These are phyloP conservation scores for Monosporascus sp. DNA, from an alignment of 2,329 filamentous ascomycete genomes.

Conservation along the genomic window DNA sequence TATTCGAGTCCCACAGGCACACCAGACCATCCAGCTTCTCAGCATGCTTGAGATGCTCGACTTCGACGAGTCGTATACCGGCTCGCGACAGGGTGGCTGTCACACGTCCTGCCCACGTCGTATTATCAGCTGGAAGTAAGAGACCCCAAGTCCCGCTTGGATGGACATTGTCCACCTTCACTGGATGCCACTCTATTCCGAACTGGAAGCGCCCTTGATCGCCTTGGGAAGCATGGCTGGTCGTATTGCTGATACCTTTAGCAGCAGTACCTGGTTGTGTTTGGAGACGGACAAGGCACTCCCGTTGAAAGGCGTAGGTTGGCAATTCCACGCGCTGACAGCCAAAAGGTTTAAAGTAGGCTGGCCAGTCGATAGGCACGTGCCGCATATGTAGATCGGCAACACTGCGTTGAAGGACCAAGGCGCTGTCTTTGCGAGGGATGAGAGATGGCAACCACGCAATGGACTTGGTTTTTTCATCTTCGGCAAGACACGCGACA, in stretches of 20 bases:
- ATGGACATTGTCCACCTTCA: not conserved
- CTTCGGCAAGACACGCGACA: conserved; percentile 16
- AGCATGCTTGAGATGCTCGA: conserved; percentile 12
- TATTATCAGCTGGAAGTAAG: conserved; percentile 2
- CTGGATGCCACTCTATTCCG: conserved; percentile 12
- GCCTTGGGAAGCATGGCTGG: not conserved
- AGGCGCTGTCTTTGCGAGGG: conserved; percentile 7
- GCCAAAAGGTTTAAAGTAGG: conserved; percentile 22
- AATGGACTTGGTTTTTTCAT: not conserved
- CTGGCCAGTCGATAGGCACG: conserved; percentile 23
- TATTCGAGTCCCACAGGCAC: conserved; percentile 17
- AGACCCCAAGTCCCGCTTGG: conserved; percentile 12
- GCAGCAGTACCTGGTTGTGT: no score
- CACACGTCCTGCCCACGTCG: conserved; percentile 3
- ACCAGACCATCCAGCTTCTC: conserved; percentile 19
- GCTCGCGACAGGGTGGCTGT: conserved; percentile 4
- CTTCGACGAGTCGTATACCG: conserved; percentile 7
- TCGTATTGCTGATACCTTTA: no score
- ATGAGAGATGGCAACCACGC: conserved; percentile 24
- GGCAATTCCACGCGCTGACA: conserved; percentile 23
- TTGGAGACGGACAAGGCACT: not conserved
- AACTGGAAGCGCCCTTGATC: conserved; percentile 8
- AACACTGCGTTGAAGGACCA: conserved; percentile 17
- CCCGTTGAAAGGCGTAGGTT: conserved; percentile 27
- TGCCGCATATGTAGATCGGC: conserved; percentile 19